A percentile compares a stretch with the other conserved stretches of the same genome.
These are phyloP conservation scores for Pyricularia sp. DNA, from an alignment of 2,329 filamentous ascomycete species.

Conservation along the genomic window DNA sequence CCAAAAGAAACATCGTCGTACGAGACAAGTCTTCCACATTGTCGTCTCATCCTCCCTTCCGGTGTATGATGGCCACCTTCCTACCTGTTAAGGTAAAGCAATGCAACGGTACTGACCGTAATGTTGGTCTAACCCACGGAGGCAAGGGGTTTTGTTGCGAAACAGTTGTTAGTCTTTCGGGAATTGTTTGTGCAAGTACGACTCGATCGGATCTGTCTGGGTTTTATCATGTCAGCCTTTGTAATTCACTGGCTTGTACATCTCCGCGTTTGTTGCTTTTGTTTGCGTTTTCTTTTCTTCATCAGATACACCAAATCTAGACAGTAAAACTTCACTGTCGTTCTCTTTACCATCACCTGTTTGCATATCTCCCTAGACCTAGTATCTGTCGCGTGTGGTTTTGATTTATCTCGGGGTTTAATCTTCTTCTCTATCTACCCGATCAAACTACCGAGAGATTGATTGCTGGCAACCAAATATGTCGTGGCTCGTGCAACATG, in stretches of 20 bases:
- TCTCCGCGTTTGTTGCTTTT: not conserved
- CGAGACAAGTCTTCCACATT: not conserved
- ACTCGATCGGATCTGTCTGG: not conserved
- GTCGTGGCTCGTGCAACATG: not conserved
- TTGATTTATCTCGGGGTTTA: not conserved
- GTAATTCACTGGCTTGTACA: not conserved
- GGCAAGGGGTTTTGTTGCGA: not conserved
- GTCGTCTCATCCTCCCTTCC: no score
- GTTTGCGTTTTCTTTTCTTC: no score
- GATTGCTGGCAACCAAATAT: no score
- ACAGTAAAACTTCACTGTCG: no score
- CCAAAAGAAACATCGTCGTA: not conserved
- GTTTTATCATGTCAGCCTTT: not conserved
- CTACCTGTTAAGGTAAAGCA: no score
- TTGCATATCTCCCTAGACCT: no score
- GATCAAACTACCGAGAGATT: not conserved
- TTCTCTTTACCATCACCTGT: not conserved
- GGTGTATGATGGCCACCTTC: no score
- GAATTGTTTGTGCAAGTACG: not conserved
- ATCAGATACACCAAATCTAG: no score
- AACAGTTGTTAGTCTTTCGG: not conserved
- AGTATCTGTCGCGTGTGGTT: not conserved
- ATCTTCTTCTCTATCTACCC: not conserved
- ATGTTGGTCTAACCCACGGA: not conserved
- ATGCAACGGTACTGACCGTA: no score